A percentile compares a stretch with the other conserved stretches of the same genome.
These are phyloP conservation scores for Aspergillus sclerotialis DNA, from an alignment of 2,329 filamentous ascomycete genomes.

Conservation along the genomic window DNA sequence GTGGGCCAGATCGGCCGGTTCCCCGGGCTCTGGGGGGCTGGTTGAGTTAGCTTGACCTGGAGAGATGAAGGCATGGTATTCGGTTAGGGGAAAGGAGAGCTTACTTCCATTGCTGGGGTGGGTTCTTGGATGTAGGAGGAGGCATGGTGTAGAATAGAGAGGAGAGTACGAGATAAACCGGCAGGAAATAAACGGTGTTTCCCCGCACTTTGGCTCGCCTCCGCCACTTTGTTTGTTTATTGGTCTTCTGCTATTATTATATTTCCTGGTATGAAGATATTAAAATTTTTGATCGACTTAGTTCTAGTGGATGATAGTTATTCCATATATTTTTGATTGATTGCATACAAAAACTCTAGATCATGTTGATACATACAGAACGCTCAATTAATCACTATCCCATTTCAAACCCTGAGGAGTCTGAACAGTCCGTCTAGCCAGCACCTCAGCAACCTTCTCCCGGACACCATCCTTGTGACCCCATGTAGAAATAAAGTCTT, in stretches of 20 bases:
- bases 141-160: too few species aligned
- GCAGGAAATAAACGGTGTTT: not conserved
- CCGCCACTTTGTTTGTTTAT: constrained; percentile 7
- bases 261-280: not conserved
- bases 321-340: too few species aligned
- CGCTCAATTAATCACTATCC: constrained; percentile 9
- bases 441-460: constrained; percentile 62
- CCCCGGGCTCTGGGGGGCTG: constrained; percentile 24
- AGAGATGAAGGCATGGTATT: constrained; percentile 6
- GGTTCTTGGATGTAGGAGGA: too few species aligned
- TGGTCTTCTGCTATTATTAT: too few species aligned
- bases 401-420: constrained; percentile 35
- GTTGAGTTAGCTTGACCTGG: constrained; percentile 5
- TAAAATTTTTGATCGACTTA: not conserved
- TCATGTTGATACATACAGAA: constrained; percentile 1
- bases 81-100: not conserved
- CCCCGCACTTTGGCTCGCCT: not conserved
- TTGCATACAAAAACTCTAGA: constrained; percentile 4
- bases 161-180: too few species aligned
- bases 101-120: constrained; percentile 15
- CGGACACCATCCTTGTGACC: constrained; percentile 62
- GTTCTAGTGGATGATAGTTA: not conserved
- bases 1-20: constrained; percentile 27
- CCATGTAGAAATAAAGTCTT: constrained; percentile 54
- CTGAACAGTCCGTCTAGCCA: constrained; percentile 54